These are phyloP conservation scores for Penicillium nordicum DNA, from an alignment of 2,329 filamentous ascomycete species.

Conservation along the genomic window DNA sequence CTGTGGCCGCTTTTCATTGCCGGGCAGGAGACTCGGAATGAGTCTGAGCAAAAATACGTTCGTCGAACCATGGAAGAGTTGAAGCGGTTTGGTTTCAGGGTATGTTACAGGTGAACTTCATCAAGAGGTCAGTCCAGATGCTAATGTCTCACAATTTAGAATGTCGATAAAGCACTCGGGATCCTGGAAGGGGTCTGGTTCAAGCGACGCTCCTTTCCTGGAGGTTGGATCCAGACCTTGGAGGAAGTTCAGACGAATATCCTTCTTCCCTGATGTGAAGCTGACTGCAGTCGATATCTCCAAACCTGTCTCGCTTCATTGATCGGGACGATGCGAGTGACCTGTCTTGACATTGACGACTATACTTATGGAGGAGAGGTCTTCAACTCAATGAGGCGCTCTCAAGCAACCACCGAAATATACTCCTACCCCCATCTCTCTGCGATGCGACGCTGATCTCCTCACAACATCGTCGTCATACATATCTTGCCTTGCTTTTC, in stretches of 20 bases:
- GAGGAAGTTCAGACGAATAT: conserved; percentile 34
- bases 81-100: conserved; percentile 30
- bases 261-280: conserved; percentile 25
- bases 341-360: too few species aligned
- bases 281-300: neutral
- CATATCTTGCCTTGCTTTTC: neutral
- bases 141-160: conserved; percentile 15
- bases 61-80: conserved; percentile 31
- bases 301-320: neutral
- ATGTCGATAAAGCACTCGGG: conserved; percentile 32
- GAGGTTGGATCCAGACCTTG: conserved; percentile 33
- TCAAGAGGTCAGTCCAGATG: neutral
- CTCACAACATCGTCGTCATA: neutral
- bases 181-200: conserved; percentile 32
- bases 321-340: too few species aligned
- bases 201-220: conserved; percentile 32
- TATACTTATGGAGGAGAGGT: too few species aligned
- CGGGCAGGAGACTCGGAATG: conserved; percentile 31
- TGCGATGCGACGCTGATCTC: neutral
- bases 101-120: neutral
- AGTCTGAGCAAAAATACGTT: conserved; percentile 29
- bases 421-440: neutral
- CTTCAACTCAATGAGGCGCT: too few species aligned
- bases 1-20: conserved; percentile 37
- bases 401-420: neutral